phyloP scores from a whole-genome alignment of 2,329 filamentous ascomycete genomes.

The Pestalotiopsis sp. region DNA sequence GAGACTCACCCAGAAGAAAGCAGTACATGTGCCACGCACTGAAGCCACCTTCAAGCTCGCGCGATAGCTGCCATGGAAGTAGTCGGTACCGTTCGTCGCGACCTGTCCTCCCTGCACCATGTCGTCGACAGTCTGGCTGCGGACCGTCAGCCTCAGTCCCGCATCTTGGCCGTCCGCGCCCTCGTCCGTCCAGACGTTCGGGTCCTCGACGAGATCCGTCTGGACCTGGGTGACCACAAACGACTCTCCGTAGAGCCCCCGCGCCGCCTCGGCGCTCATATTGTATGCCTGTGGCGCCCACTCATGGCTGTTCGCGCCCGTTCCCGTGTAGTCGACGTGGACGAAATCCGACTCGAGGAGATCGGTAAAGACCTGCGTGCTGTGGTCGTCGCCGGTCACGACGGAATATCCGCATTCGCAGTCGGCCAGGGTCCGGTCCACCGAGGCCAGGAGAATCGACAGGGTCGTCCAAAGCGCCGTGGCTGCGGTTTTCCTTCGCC shows the following conservation, averaged over 20 bases:
- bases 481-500: not conserved
- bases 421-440: slow-evolving; percentile 37
- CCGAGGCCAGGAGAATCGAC: slow-evolving; percentile 18
- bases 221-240: slow-evolving; percentile 61
- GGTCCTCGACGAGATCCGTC: slow-evolving; percentile 49
- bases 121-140: slow-evolving; percentile 44
- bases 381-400: slow-evolving; percentile 42
- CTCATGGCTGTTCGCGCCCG: slow-evolving; percentile 38
- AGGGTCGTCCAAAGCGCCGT: not conserved
- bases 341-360: slow-evolving; percentile 74
- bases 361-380: slow-evolving; percentile 64
- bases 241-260: slow-evolving; percentile 68
- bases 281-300: slow-evolving; percentile 73
- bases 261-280: slow-evolving; percentile 56
- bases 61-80: slow-evolving; percentile 72
- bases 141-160: slow-evolving; percentile 62
- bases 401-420: slow-evolving; percentile 77
- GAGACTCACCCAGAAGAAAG: slow-evolving; percentile 74
- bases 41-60: slow-evolving; percentile 66
- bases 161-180: slow-evolving; percentile 46
- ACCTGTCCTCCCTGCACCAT: slow-evolving; percentile 67
- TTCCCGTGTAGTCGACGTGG: slow-evolving; percentile 49
- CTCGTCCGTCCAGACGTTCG: slow-evolving; percentile 44
- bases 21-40: slow-evolving; percentile 70
- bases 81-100: slow-evolving; percentile 60